Percentiles rank a stretch among this genome's conserved stretches.
phyloP scores from a whole-genome alignment of 768 basidiomycete genomes.

The Mrakia blollopis region DNA sequence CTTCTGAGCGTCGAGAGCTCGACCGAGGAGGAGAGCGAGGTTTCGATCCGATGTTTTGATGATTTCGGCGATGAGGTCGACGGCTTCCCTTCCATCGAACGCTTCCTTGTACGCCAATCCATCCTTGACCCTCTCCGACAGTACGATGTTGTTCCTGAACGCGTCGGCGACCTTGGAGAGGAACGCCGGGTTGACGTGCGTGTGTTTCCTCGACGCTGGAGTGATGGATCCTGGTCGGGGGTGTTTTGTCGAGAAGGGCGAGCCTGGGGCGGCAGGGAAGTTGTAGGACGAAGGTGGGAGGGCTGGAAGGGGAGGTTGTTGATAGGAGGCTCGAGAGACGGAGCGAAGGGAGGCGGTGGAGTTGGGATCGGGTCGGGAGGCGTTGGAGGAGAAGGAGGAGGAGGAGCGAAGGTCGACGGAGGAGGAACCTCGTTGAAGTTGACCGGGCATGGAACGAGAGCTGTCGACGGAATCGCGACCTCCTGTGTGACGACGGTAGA shows the following conservation, averaged over 20 bases:
- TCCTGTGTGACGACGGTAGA: constrained; percentile 6
- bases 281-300: constrained; percentile 29
- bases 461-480: constrained; percentile 27
- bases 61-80: constrained; percentile 94
- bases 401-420: constrained; percentile 5
- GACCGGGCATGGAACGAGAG: not conserved
- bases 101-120: constrained; percentile 93
- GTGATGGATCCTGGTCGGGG: not conserved
- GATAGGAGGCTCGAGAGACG: not conserved
- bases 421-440: constrained; percentile 10
- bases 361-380: not conserved
- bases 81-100: constrained; percentile 94
- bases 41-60: constrained; percentile 98
- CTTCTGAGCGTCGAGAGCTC: constrained; percentile 94
- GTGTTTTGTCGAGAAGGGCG: constrained; percentile 12
- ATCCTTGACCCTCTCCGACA: constrained; percentile 82
- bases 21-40: constrained; percentile 86
- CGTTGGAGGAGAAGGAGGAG: constrained; percentile 8
- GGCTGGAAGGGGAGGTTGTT: not conserved
- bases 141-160: constrained; percentile 72
- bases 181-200: constrained; percentile 60
- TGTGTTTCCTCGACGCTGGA: not conserved
- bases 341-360: constrained; percentile 7
- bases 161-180: constrained; percentile 91
- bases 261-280: constrained; percentile 12